Evolutionary conservation across 306 rosid species (phyloP).

Genomic region (Vicia sativa): DNA sequence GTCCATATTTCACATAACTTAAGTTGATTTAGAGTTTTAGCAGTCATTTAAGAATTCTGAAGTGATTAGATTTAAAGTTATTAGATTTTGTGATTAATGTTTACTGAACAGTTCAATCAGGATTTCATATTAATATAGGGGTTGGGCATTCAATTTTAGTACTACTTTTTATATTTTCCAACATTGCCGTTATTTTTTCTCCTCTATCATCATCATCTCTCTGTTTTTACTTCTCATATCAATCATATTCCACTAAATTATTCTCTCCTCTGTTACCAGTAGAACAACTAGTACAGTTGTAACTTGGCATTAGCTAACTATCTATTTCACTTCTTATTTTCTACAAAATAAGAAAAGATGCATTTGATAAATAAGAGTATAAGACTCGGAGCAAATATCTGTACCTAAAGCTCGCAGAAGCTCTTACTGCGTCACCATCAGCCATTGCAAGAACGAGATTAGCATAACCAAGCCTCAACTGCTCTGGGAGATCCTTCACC

Average conservation of each 20-base stretch:
- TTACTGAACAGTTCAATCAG: constrained; percentile 1
- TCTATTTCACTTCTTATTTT: constrained; percentile 28
- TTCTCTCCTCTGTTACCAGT: constrained; percentile 18
- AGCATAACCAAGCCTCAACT: constrained; percentile 92
- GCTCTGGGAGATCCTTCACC: constrained; percentile 96
- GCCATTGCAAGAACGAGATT: constrained; percentile 87
- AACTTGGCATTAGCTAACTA: constrained; percentile 2
- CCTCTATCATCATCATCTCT: neutral
- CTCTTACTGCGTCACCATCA: constrained; percentile 68
- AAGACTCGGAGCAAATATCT: constrained; percentile 2
- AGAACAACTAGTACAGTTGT: neutral
- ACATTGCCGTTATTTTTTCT: constrained; percentile 13
- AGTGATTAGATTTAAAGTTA: neutral
- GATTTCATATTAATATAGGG: constrained; percentile 19
- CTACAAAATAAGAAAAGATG: constrained; percentile 24
- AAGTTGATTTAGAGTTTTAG: constrained; percentile 1
- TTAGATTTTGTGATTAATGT: neutral
- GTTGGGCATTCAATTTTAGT: constrained; percentile 4
- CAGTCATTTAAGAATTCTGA: neutral
- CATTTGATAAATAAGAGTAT: constrained; percentile 17
- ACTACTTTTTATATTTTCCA: constrained; percentile 3
- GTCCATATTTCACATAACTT: constrained; percentile 6
- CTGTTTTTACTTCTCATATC: constrained; percentile 11
- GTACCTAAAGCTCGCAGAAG: constrained; percentile 85
- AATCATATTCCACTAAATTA: constrained; percentile 28